Evolutionary conservation across 1,284 basidiomycete species (phyloP), one percentile per base, ranked within the genome.

Genomic region (Leccinum glutinopallens): DNA sequence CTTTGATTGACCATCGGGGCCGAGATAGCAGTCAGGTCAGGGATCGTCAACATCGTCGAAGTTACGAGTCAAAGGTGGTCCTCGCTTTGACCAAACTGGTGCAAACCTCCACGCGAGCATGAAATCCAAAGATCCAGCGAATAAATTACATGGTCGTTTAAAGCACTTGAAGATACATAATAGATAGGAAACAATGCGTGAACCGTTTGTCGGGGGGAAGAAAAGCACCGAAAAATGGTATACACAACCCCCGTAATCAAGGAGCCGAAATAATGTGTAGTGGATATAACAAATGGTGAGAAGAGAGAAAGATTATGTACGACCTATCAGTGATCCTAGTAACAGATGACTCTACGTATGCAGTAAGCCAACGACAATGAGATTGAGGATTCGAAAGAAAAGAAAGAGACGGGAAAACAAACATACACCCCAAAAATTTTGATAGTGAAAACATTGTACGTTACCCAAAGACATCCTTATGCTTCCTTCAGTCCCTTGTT

Each of bases 1-100:
- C 88, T 89, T 71, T 91, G 89, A 64, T 88, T 85, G 63, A 91
- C 83, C 89, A 90, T 90, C 1, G 88, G 88, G 5, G 89, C 89
- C 13, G 83, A 78, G 60, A 87, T 79, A 58, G 74, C 78, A 25
- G 77, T 75, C 60, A 87, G 69, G 67, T 82, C 67, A 6, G 68
- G 71, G 25, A 66, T 58, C 70, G 72, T 73, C 12, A 19, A 22
- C 19, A 13, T 51, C 19, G 49, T 19, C 12, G 49, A 4, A 7
- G 29, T 46, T 19, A 9, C n/a, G 25, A 19, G 49, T 53, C 51
- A 25, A 53, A 13, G 22, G 19, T 13, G 6, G 25, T 33, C 15
- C 37, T 63, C 4, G 15, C 35, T 63, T 35, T 29, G 17, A 37
- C 4, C 17, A 65, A 41, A 19, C 17, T 9, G 32, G 53, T n/a